Evolutionary conservation across 805 yeast genomes (phyloP).

Genomic region (Zygoascus flipseniorum): DNA sequence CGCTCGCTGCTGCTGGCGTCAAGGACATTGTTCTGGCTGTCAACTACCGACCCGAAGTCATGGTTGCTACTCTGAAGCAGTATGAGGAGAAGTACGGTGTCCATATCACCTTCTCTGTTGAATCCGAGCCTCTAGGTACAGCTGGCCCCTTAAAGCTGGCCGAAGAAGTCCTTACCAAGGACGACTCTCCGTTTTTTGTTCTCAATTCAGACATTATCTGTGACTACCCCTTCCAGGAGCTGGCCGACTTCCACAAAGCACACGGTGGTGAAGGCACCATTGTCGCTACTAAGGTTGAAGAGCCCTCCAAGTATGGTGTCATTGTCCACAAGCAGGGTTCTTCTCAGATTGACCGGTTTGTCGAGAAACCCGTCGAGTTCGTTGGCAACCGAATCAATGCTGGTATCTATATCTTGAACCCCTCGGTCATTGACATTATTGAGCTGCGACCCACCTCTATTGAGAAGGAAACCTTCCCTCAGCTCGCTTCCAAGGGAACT

Average conservation of each 20-base stretch:
- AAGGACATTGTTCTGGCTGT: conserved; percentile 98
- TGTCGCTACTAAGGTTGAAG: conserved; percentile 99
- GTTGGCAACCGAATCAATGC: conserved; percentile 99
- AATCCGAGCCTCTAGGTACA: conserved; percentile 98
- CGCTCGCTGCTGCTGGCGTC: conserved; percentile 96
- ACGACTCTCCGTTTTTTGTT: conserved; percentile 93
- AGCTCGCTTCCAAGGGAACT: conserved; percentile 77
- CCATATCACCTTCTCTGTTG: conserved; percentile 91
- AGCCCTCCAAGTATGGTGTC: conserved; percentile 99
- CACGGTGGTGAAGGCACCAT: conserved; percentile 98
- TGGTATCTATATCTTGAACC: conserved; percentile 97
- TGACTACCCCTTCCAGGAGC: conserved; percentile 93
- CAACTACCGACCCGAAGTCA: conserved; percentile 98
- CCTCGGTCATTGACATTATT: conserved; percentile 90
- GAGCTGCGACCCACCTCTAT: conserved; percentile 98
- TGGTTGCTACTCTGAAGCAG: conserved; percentile 90
- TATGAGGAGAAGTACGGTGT: conserved; percentile 95
- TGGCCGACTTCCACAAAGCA: conserved; percentile 84
- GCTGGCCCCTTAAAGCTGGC: conserved; percentile 99
- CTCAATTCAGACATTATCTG: conserved; percentile 98
- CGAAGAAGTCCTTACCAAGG: conserved; percentile 86
- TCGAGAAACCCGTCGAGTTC: conserved; percentile 98
- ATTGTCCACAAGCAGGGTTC: conserved; percentile 95
- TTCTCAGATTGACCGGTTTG: conserved; percentile 95
- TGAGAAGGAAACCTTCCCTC: conserved; percentile 99